A percentile compares a stretch with the other conserved stretches of the same genome.
Evolutionary conservation across 2,329 filamentous ascomycete genomes (phyloP).

Genomic region (Ophiostoma pallidulum): DNA sequence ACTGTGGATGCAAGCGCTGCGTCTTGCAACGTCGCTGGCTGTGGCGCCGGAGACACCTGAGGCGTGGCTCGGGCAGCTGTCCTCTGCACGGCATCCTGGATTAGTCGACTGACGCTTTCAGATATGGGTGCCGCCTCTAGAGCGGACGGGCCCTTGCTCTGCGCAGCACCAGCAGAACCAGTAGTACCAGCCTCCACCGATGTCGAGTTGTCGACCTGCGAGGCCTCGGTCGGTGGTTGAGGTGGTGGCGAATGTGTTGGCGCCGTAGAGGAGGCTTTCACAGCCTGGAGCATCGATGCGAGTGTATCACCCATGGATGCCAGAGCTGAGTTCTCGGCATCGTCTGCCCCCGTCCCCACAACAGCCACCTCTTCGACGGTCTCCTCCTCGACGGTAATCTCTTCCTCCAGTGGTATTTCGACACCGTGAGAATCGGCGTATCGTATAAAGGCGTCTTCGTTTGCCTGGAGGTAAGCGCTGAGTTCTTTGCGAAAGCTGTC

Average conservation of each 20-base stretch:
- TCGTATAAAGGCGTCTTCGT: slow-evolving; percentile 25
- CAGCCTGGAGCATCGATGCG: slow-evolving; percentile 13
- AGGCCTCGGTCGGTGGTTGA: neutral
- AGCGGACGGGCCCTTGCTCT: neutral
- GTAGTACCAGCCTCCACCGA: neutral
- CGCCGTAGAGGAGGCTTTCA: slow-evolving; percentile 1
- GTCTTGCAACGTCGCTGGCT: too few relatives aligned
- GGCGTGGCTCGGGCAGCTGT: slow-evolving; percentile 3
- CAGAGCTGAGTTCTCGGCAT: neutral
- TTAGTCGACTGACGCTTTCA: slow-evolving; percentile 16
- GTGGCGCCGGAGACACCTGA: neutral
- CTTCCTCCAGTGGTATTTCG: slow-evolving; percentile 27
- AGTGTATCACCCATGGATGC: slow-evolving; percentile 8
- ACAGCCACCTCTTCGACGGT: slow-evolving; percentile 15
- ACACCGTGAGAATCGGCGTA: slow-evolving; percentile 30
- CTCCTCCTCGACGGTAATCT: slow-evolving; percentile 27
- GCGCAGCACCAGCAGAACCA: neutral
- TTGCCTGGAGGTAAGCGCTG: slow-evolving; percentile 24
- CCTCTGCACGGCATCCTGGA: slow-evolving; percentile 18
- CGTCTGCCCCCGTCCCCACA: neutral
- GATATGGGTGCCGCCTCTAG: neutral
- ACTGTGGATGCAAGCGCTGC: too few relatives aligned
- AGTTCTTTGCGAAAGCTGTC: slow-evolving; percentile 28
- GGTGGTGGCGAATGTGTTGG: neutral
- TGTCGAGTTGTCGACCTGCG: neutral